A percentile compares a stretch with the other conserved stretches of the same genome.
These are phyloP conservation scores for Cordia subcordata DNA, from an alignment of 257 asterid genomes.

Conservation along the genomic window DNA sequence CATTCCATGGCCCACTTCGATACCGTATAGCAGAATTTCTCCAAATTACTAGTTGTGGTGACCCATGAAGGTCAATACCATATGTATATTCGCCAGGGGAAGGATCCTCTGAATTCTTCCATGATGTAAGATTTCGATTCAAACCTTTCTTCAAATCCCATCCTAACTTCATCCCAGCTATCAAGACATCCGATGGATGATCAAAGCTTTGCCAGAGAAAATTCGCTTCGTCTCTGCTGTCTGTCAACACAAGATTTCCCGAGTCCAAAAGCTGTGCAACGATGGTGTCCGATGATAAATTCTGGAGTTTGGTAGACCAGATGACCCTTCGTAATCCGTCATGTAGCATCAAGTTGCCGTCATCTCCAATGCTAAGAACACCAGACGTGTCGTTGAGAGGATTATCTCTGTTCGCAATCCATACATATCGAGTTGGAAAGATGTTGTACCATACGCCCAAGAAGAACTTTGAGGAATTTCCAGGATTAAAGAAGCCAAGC, in stretches of 20 bases:
- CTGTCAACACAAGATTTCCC: constrained; percentile 7
- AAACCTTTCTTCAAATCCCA: neutral
- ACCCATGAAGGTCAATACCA: constrained; percentile 6
- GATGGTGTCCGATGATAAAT: neutral
- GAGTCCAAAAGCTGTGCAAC: constrained; percentile 9
- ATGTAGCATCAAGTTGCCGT: neutral
- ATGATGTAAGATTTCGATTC: constrained; percentile 10
- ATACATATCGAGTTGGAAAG: neutral
- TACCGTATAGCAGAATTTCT: neutral
- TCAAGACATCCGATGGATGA: constrained; percentile 9
- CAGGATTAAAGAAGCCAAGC: constrained; percentile 19
- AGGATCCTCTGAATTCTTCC: constrained; percentile 22
- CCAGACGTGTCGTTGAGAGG: constrained; percentile 8
- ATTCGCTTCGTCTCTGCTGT: neutral
- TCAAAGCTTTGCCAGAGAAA: constrained; percentile 17
- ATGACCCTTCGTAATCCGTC: neutral
- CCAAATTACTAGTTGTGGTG: neutral
- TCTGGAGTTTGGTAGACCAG: neutral
- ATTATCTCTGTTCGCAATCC: constrained; percentile 11
- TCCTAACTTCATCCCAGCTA: constrained; percentile 22
- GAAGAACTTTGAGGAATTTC: constrained; percentile 11
- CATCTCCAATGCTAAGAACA: neutral
- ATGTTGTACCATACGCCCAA: constrained; percentile 17
- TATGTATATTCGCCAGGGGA: constrained; percentile 11
- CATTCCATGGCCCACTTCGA: constrained; percentile 14